Evolutionary conservation across 805 yeast genomes (phyloP).

Genomic region (Lipomyces yamanashiensis): DNA sequence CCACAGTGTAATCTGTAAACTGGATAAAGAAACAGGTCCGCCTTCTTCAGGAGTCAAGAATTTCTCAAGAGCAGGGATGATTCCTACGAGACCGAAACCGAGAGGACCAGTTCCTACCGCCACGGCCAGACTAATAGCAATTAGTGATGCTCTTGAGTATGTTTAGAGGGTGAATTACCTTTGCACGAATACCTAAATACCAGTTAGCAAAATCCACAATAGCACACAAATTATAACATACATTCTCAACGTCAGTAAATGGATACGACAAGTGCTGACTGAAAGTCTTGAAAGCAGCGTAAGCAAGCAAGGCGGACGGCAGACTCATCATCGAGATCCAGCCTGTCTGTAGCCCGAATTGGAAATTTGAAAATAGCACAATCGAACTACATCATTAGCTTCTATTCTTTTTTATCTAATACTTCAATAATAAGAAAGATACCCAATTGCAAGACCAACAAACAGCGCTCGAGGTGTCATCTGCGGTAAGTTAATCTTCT

Average conservation of each 20-base stretch:
- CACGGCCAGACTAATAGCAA: slow-evolving; percentile 82
- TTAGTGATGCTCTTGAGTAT: neutral
- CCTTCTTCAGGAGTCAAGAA: slow-evolving; percentile 78
- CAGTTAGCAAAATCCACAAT: neutral
- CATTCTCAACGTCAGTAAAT: slow-evolving; percentile 91
- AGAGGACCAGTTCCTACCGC: slow-evolving; percentile 98
- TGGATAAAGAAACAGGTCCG: slow-evolving; percentile 51
- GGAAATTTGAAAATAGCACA: slow-evolving; percentile 87
- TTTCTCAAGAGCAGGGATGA: slow-evolving; percentile 93
- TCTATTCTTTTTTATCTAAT: neutral
- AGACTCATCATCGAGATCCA: slow-evolving; percentile 99
- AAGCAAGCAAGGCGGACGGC: slow-evolving; percentile 89
- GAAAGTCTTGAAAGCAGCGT: slow-evolving; percentile 72
- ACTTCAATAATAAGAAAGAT: neutral
- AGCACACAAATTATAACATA: slow-evolving; percentile 46
- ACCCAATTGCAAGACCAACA: slow-evolving; percentile 82
- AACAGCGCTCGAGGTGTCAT: slow-evolving; percentile 72
- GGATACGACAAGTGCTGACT: slow-evolving; percentile 46
- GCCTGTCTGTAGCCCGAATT: slow-evolving; percentile 95
- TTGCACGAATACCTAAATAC: slow-evolving; percentile 37
- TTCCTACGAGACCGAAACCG: slow-evolving; percentile 93
- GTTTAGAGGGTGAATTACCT: slow-evolving; percentile 20
- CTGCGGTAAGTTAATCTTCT: slow-evolving; percentile 43
- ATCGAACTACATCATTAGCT: slow-evolving; percentile 52
- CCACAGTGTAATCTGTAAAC: slow-evolving; percentile 74